These are phyloP conservation scores for Corylus avellana DNA, from an alignment of 306 rosid species.

Conservation along the genomic window DNA sequence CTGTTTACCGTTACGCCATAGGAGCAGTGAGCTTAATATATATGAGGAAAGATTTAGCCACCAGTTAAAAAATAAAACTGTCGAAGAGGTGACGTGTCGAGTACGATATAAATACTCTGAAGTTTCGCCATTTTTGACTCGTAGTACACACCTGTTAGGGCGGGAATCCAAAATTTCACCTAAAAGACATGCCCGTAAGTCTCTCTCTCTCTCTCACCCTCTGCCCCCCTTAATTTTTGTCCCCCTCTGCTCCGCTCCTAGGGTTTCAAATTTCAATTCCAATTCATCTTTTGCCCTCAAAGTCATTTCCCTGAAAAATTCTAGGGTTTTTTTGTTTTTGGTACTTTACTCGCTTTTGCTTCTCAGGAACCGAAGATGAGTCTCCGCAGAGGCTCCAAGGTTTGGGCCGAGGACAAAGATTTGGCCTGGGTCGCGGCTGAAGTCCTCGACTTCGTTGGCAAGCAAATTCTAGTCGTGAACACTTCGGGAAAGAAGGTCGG, in stretches of 20 bases:
- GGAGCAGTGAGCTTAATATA: too few species aligned
- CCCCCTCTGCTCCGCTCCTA: conserved; percentile 17
- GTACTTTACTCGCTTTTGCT: not conserved
- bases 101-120: conserved; percentile 36
- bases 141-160: conserved; percentile 49
- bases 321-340: conserved; percentile 23
- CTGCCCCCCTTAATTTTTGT: conserved; percentile 3
- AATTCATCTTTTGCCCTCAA: not conserved
- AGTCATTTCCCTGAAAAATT: not conserved
- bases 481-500: conserved; percentile 77
- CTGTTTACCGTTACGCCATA: too few species aligned
- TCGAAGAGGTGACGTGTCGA: conserved; percentile 45
- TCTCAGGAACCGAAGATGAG: conserved; percentile 50
- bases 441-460: conserved; percentile 51
- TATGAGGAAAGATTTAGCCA: not conserved
- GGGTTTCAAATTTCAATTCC: conserved; percentile 48
- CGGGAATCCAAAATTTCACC: conserved; percentile 78
- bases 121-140: conserved; percentile 45
- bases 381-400: conserved; percentile 78
- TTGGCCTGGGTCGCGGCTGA: conserved; percentile 81
- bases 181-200: conserved; percentile 35
- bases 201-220: conserved; percentile 25
- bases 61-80: not conserved
- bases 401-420: conserved; percentile 75
- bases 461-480: conserved; percentile 43